A percentile compares a stretch with the other conserved stretches of the same genome.
phyloP scores from a whole-genome alignment of 2,329 filamentous ascomycete species.

The Chrysoporthe austroafricana region DNA sequence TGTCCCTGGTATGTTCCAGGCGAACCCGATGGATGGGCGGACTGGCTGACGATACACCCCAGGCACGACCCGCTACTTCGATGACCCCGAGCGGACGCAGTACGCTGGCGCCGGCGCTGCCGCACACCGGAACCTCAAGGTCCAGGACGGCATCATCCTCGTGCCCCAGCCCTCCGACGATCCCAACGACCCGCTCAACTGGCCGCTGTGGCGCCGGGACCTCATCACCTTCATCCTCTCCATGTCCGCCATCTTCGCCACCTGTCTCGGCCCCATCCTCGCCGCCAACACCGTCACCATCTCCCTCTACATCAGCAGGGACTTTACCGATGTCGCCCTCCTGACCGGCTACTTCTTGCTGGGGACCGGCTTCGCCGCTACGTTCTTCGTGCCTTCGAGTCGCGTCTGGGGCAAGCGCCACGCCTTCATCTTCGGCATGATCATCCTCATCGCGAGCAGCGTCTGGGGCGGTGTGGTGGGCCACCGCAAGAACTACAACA shows the following conservation, averaged over 20 bases:
- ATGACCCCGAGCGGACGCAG: conserved; percentile 57
- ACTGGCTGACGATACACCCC: conserved; percentile 18
- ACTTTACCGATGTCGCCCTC: conserved; percentile 77
- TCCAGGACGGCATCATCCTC: conserved; percentile 73
- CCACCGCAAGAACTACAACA: conserved; percentile 62
- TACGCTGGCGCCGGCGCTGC: conserved; percentile 43
- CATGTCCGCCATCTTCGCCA: conserved; percentile 79
- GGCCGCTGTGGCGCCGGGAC: conserved; percentile 86
- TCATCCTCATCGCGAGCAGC: conserved; percentile 74
- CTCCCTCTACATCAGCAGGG: conserved; percentile 64
- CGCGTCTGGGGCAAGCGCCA: conserved; percentile 94
- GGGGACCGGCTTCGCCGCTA: conserved; percentile 78
- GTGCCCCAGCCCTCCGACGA: conserved; percentile 91
- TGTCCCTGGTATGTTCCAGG: conserved; percentile 68
- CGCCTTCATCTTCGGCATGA: conserved; percentile 76
- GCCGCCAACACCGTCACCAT: conserved; percentile 86
- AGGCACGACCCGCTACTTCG: conserved; percentile 69
- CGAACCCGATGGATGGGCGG: no score
- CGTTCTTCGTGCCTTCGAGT: conserved; percentile 85
- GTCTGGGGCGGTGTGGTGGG: conserved; percentile 77
- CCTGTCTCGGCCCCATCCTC: conserved; percentile 82
- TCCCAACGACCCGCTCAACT: conserved; percentile 84
- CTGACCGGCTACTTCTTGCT: conserved; percentile 87
- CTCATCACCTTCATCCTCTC: conserved; percentile 79
- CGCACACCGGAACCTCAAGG: conserved; percentile 72